Conservation (phyloP, 2,329 filamentous ascomycete genomes). For the Pseudogymnoascus sp. region DNA sequence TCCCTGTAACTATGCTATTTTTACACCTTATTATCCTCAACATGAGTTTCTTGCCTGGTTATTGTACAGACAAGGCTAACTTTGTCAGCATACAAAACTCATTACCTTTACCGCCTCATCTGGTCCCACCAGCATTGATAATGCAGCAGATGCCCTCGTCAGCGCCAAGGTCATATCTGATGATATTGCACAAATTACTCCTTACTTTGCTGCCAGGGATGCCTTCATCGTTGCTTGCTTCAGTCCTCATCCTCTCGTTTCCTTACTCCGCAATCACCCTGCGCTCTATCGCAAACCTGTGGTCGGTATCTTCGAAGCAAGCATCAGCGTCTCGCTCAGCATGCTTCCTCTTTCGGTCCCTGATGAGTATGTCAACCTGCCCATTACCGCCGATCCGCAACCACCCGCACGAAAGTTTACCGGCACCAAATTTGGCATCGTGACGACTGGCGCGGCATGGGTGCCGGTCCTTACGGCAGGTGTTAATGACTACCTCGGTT, state of each 20-base stretch:
- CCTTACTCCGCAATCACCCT: constrained; percentile 39
- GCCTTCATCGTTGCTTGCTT: constrained; percentile 86
- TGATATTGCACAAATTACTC: constrained; percentile 32
- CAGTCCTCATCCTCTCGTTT: constrained; percentile 72
- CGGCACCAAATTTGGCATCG: constrained; percentile 64
- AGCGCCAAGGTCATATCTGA: constrained; percentile 56
- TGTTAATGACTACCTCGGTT: constrained; percentile 55
- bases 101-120: constrained; percentile 58
- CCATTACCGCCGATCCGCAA: constrained; percentile 42
- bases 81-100: constrained; percentile 33
- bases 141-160: constrained; percentile 55
- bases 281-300: constrained; percentile 42
- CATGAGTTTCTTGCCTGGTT: background rate
- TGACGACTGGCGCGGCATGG: constrained; percentile 83
- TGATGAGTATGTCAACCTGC: constrained; percentile 30
- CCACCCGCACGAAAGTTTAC: constrained; percentile 26
- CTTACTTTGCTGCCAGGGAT: constrained; percentile 42
- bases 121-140: constrained; percentile 68
- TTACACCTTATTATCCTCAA: background rate
- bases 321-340: constrained; percentile 40
- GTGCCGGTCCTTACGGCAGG: constrained; percentile 61
- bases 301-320: constrained; percentile 83
- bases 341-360: constrained; percentile 15
- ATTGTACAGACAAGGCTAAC: background rate
- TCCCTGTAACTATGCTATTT: background rate